phyloP scores from a whole-genome alignment of 805 yeast species.

The Wickerhamomyces chambardii region DNA sequence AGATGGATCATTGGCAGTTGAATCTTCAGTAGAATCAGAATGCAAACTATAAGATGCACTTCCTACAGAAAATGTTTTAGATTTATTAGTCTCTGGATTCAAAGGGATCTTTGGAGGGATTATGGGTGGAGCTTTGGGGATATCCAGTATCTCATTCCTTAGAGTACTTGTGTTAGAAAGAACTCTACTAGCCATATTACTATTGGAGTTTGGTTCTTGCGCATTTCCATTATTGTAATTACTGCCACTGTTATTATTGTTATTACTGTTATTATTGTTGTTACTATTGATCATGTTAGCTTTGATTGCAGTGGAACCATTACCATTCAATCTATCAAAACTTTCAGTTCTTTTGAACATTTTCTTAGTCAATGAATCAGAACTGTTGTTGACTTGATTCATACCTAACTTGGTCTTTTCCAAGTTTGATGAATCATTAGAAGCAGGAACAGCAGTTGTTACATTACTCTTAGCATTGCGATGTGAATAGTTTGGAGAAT shows the following conservation, averaged over 20 bases:
- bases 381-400: background rate
- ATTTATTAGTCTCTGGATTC: background rate
- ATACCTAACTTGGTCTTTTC: background rate
- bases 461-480: too few relatives aligned
- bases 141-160: background rate
- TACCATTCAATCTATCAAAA: background rate
- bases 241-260: too few relatives aligned
- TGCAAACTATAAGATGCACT: background rate
- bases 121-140: background rate
- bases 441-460: too few relatives aligned
- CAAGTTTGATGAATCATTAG: too few relatives aligned
- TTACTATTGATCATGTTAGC: too few relatives aligned
- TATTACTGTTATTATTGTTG: background rate
- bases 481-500: too few relatives aligned
- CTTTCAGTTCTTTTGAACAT: background rate
- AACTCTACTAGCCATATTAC: too few relatives aligned
- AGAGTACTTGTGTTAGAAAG: background rate
- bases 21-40: background rate
- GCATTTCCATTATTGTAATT: too few relatives aligned
- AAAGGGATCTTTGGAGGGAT: conserved; percentile 3
- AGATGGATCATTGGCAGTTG: background rate
- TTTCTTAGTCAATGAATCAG: background rate
- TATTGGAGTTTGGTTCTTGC: too few relatives aligned
- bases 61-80: background rate
- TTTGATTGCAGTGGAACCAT: background rate